These are phyloP conservation scores for Knoxia roxburghii DNA, from an alignment of 257 asterid species.

Conservation along the genomic window DNA sequence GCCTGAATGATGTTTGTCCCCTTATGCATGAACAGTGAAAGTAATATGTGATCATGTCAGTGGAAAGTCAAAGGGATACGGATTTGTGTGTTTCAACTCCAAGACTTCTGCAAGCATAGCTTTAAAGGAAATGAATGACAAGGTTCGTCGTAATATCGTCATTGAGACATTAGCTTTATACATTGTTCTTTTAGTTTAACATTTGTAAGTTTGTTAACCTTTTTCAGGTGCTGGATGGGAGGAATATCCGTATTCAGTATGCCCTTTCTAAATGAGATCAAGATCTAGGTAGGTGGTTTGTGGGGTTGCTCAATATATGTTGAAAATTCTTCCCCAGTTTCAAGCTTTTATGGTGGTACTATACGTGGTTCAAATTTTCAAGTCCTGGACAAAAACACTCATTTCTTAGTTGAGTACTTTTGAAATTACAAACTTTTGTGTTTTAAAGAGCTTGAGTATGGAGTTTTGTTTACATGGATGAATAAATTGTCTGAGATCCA, in stretches of 20 bases:
- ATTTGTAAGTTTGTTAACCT: constrained; percentile 13
- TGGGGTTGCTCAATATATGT: not conserved
- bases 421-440: too few relatives aligned
- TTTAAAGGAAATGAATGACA: constrained; percentile 63
- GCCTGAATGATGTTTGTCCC: constrained; percentile 8
- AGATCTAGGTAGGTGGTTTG: constrained; percentile 9
- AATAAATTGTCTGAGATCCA: too few relatives aligned
- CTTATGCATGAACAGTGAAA: constrained; percentile 37
- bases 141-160: constrained; percentile 28
- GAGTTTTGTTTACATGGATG: too few relatives aligned
- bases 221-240: constrained; percentile 57
- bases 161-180: not conserved
- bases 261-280: constrained; percentile 31
- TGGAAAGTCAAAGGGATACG: constrained; percentile 77
- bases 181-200: not conserved
- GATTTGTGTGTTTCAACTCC: constrained; percentile 52
- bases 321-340: too few relatives aligned
- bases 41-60: constrained; percentile 66
- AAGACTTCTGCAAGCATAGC: constrained; percentile 57
- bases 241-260: constrained; percentile 51
- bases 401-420: too few relatives aligned
- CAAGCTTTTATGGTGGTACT: too few relatives aligned
- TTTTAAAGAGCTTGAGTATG: too few relatives aligned
- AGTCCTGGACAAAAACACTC: too few relatives aligned
- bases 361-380: too few relatives aligned